Evolutionary conservation across 257 asterid genomes (phyloP), one percentile per base, ranked within the genome.

Genomic region (Linderniella brevidens): DNA sequence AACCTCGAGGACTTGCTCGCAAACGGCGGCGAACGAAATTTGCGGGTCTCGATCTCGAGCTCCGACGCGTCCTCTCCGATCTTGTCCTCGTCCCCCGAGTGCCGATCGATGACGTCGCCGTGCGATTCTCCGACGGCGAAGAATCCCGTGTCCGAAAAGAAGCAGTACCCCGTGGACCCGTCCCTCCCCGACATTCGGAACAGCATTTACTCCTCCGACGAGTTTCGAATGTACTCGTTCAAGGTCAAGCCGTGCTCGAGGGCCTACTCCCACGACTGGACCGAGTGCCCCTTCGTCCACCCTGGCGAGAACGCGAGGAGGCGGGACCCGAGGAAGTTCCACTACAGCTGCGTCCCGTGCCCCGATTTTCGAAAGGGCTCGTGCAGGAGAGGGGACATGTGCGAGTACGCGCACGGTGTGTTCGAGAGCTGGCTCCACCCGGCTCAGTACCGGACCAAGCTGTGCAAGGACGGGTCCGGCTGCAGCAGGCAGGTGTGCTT

Each of bases 261-360:
- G 51, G 51, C 51, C 1, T 46, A 46, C 14, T 46, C 51, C 14
- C 51, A 46, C 14, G 51, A 46, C 14, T 46, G 51, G 51, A 46
- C 51, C 11, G 51, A 46, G 51, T 46, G 51, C 10, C 51, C 51
- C 14, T 46, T 46, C 25, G 51, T 35, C 11, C 51, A 46, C 35
- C 51, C 51, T 9, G 51, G 51, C 9, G 51, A 46, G 14, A 46
- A 46, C 14, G 51, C 51, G 1, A 29, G 51, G 2, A 16, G 51
- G 35, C 10, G 51, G 14, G 51, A 46, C 35, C 51, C 51, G 14
- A 17, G 51, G n/a, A 46, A 46, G 51, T 46, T 17, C 10, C 51
- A 46, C 32, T 46, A 46, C 51, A 46, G 51, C 14, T 46, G 51
- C 10, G 51, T 46, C 51, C 51, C 51, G 1, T 46, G 51, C 25